Percentiles rank a stretch among this genome's conserved stretches.
Evolutionary conservation across 2,329 filamentous ascomycete species (phyloP).

Genomic region (Arachnomyces sp.): DNA sequence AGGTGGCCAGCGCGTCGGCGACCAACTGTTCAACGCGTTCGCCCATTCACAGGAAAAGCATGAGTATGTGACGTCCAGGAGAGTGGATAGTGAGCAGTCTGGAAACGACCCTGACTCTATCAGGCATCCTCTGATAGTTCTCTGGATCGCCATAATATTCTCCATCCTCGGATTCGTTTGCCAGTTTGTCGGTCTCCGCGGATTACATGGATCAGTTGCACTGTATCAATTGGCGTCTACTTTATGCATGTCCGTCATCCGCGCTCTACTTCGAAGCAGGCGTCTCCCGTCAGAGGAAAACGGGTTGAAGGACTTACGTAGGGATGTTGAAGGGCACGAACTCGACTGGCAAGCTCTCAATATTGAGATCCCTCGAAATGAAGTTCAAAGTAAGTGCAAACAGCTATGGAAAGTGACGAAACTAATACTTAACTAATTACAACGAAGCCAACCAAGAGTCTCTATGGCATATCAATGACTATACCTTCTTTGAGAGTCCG

Average conservation of each 20-base stretch:
- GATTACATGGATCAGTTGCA: slow-evolving; percentile 30
- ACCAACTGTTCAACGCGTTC: slow-evolving; percentile 33
- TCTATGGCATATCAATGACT: too few species aligned
- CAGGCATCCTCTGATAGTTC: slow-evolving; percentile 5
- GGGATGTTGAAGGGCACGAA: not conserved
- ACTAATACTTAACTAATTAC: too few species aligned
- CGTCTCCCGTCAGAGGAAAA: too few species aligned
- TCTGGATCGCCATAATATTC: slow-evolving; percentile 17
- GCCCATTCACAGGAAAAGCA: too few species aligned
- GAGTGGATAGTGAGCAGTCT: too few species aligned
- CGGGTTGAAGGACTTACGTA: too few species aligned
- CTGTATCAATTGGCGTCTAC: slow-evolving; percentile 29
- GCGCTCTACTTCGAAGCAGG: slow-evolving; percentile 13
- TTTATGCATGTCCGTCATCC: slow-evolving; percentile 29
- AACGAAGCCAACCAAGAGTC: too few species aligned
- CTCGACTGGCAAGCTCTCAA: slow-evolving; percentile 4
- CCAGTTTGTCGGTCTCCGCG: slow-evolving; percentile 34
- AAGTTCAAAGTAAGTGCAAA: too few species aligned
- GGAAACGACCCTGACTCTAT: not conserved
- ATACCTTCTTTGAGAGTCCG: too few species aligned
- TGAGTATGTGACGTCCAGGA: too few species aligned
- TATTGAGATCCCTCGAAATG: not conserved
- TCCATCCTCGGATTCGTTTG: slow-evolving; percentile 29
- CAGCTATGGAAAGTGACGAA: too few species aligned
- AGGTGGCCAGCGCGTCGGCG: slow-evolving; percentile 29